Base-by-base conservation (phyloP, 768 basidiomycete species). In the Termitomyces sp. region DNA sequence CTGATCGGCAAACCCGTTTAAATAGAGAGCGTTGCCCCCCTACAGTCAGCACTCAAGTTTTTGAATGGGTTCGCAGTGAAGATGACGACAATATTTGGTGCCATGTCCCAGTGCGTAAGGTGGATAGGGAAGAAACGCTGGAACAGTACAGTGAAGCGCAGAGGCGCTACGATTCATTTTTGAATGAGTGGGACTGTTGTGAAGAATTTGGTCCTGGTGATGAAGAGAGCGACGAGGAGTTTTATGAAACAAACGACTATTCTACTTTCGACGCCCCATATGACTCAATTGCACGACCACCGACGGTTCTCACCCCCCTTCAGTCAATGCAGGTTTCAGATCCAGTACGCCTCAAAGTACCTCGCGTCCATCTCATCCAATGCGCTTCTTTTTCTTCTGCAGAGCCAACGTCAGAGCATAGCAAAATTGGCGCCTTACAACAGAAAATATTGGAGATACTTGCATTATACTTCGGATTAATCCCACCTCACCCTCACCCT, bases 1-100 rank as follows among this genome's bases (percentile, higher is more conserved):
- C 18, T n/a, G 28, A 55, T 18, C 18, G 26, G 13, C 54, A 54
- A 44, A 50, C 16, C 16, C 18, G 7, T 14, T 16, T 55, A 26
- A 48, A 47, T 26, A 46, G 54, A 28, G 54, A 55, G 38, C 30
- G 11, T 4, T 6, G 50, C 3, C 61, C 50, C 1, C 50, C 58
- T 7, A 49, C 45, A 16, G 40, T 41, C 13, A 52, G 44, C 35
- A 55, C 58, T 11, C 50, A 57, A 32, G 57, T 62, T 16, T 62
- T 56, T 47, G 33, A 43, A 41, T 62, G 55, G 58, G n/a, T 14
- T 18, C 2, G 16, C 8, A n/a, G 14, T n/a, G 41, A 56, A 3
- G 18, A 28, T 1, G 24, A 50, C 6, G 7, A 50, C 33, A 45
- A n/a, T 13, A 14, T 40, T 1, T 59, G 51, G 20, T 18, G 3